Percentiles rank a stretch among this genome's conserved stretches.
Conservation (phyloP, 768 basidiomycete species). For the Flagelloscypha sp. region DNA sequence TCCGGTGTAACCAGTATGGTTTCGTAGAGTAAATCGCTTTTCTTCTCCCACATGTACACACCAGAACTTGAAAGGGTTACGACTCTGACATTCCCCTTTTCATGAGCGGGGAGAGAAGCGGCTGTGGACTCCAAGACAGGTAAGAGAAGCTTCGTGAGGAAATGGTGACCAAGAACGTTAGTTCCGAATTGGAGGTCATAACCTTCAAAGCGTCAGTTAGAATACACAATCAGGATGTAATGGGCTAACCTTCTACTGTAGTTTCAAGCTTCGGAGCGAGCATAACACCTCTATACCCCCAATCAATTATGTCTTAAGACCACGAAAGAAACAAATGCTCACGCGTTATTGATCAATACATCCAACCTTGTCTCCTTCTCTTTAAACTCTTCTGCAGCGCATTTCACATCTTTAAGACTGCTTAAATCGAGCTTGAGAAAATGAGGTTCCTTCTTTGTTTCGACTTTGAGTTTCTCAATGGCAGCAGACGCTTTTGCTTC, state of each 20-base stretch:
- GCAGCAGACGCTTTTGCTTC: slow-evolving; percentile 15
- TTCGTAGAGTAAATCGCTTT: slow-evolving; percentile 25
- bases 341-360: slow-evolving; percentile 16
- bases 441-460: slow-evolving; percentile 18
- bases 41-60: no score
- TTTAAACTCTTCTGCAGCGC: slow-evolving; percentile 30
- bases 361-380: slow-evolving; percentile 10
- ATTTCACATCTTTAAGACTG: slow-evolving; percentile 27
- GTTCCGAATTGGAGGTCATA: slow-evolving; percentile 53
- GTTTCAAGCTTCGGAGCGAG: no score
- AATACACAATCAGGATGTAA: no score
- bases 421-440: slow-evolving; percentile 36
- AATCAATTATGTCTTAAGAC: no score
- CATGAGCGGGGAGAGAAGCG: slow-evolving; percentile 20
- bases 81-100: slow-evolving; percentile 31
- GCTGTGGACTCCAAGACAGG: slow-evolving; percentile 30
- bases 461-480: slow-evolving; percentile 17
- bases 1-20: slow-evolving; percentile 24
- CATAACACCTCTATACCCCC: no score
- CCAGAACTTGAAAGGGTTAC: slow-evolving; percentile 32
- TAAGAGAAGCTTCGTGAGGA: slow-evolving; percentile 37
- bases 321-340: not conserved
- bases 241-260: no score
- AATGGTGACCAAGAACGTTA: slow-evolving; percentile 46
- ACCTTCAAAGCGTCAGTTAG: no score